Evolutionary conservation across 371 early-diverging fungal genomes (phyloP).

Genomic region (Syncephalastrum racemosum): DNA sequence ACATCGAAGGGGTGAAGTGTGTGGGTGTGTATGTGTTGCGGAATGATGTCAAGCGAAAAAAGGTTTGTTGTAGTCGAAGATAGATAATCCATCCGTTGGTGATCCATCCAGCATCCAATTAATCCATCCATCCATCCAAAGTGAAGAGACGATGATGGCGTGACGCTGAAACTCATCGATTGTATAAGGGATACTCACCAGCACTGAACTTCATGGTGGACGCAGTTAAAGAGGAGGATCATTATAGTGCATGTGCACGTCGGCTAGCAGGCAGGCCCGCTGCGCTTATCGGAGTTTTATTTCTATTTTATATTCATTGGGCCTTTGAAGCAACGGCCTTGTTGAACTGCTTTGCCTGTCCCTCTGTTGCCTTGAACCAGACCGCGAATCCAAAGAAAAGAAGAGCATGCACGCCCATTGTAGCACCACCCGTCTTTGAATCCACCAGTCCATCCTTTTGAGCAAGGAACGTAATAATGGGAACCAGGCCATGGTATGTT

Average conservation of each 20-base stretch:
- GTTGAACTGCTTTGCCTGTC: conserved; percentile 37
- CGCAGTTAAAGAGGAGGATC: conserved; percentile 15
- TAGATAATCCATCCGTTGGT: not conserved
- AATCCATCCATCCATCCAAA: conserved; percentile 6
- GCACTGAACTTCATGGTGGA: conserved; percentile 41
- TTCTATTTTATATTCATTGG: conserved; percentile 1
- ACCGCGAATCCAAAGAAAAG: conserved; percentile 31
- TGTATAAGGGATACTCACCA: conserved; percentile 19
- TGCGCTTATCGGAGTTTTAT: conserved; percentile 3
- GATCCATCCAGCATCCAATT: not conserved
- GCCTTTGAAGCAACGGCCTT: conserved; percentile 6
- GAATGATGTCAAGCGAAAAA: not conserved
- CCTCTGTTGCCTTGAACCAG: conserved; percentile 42
- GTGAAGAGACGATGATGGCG: not conserved
- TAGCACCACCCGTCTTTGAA: conserved; percentile 12
- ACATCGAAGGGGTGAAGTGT: too few species aligned
- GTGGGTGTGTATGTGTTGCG: not conserved
- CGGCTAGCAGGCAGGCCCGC: conserved; percentile 5
- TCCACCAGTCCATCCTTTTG: conserved; percentile 25
- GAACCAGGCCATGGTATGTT: conserved; percentile 32
- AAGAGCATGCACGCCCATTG: conserved; percentile 22
- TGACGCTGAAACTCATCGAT: not conserved
- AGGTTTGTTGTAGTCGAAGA: not conserved
- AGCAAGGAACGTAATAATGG: conserved; percentile 28
- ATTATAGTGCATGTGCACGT: conserved; percentile 6